Evolutionary conservation across 495 filamentous ascomycete species (phyloP), one percentile per base, ranked within the genome.

Genomic region (Xylaria grammica): DNA sequence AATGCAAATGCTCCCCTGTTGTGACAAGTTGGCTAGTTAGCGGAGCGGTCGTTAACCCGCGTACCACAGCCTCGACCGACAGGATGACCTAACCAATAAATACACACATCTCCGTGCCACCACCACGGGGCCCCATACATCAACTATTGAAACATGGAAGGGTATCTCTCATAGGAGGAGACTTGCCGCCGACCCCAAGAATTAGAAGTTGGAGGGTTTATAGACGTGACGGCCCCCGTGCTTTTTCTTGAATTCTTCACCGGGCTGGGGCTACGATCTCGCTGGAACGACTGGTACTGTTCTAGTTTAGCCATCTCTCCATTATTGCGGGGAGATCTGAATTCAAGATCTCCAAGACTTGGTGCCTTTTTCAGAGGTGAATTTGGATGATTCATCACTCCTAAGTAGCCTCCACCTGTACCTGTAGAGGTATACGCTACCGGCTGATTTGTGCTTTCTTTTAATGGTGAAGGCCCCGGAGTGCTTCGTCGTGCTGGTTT

Each of bases 381-480:
- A 57, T 90, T 89, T n/a, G 88, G 85, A 73, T 96, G 91, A 1
- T 86, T 87, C 77, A 86, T 94, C 6, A 94, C 81, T 8, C 92
- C 92, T 30, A 96, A 79, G 72, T 86, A 94, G 15, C 93, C 93
- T 45, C 93, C 93, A 52, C 66, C 65, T 45, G 60, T 49, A 27
- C 59, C 61, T 7, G 57, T 67, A 19, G 60, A 51, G 17, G 65
- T 64, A 62, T 69, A 63, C 10, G 67, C 42, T 24, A 65, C 62
- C 11, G 64, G 51, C 19, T 62, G 29, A 34, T 46, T 27, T 26
- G 50, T 69, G 29, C 63, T 58, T 44, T 62, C 26, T 58, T 63
- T 67, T 38, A 68, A 67, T n/a, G 67, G 61, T 11, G 72, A 62
- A 42, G 69, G 68, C 10, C 69, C 69, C 38, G 72, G 54, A 5